Evolutionary conservation across 768 basidiomycete genomes (phyloP).

Genomic region (Mycena belliarum): DNA sequence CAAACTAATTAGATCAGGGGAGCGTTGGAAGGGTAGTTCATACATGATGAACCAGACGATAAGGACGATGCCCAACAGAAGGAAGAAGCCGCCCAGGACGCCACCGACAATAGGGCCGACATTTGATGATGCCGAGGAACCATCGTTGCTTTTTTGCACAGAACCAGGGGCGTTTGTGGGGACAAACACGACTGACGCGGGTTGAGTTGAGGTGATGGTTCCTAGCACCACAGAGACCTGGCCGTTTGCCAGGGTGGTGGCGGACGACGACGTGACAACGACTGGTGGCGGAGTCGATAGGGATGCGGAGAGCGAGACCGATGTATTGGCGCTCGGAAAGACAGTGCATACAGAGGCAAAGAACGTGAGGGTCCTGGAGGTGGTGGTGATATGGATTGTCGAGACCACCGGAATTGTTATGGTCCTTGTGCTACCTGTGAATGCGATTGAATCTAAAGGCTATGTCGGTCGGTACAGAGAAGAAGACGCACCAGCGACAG

Average conservation of each 20-base stretch:
- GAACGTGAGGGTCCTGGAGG: slow-evolving; percentile 39
- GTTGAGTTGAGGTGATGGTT: slow-evolving; percentile 39
- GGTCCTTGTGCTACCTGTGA: slow-evolving; percentile 25
- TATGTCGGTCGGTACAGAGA: not conserved
- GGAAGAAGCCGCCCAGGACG: slow-evolving; percentile 55
- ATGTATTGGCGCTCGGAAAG: slow-evolving; percentile 14
- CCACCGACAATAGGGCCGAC: slow-evolving; percentile 55
- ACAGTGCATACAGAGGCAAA: slow-evolving; percentile 40
- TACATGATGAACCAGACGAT: slow-evolving; percentile 55
- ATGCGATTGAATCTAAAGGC: not conserved
- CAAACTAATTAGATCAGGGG: slow-evolving; percentile 15
- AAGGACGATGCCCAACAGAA: slow-evolving; percentile 44
- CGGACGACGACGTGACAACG: slow-evolving; percentile 30
- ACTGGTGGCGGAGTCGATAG: slow-evolving; percentile 34
- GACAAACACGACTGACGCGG: slow-evolving; percentile 32
- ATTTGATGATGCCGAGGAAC: slow-evolving; percentile 28
- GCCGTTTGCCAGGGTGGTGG: slow-evolving; percentile 44
- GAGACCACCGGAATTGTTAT: slow-evolving; percentile 44
- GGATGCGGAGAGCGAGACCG: slow-evolving; percentile 28
- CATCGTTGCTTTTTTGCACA: slow-evolving; percentile 13
- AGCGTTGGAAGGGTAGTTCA: slow-evolving; percentile 17
- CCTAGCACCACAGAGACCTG: slow-evolving; percentile 35
- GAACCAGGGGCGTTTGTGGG: slow-evolving; percentile 20
- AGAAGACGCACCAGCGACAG: slow-evolving; percentile 36
- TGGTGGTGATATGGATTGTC: slow-evolving; percentile 33